Percentiles rank a stretch among this genome's conserved stretches.
These are phyloP conservation scores for Suaeda aralocaspica DNA, from an alignment of 148 eudicot genomes.

Conservation along the genomic window DNA sequence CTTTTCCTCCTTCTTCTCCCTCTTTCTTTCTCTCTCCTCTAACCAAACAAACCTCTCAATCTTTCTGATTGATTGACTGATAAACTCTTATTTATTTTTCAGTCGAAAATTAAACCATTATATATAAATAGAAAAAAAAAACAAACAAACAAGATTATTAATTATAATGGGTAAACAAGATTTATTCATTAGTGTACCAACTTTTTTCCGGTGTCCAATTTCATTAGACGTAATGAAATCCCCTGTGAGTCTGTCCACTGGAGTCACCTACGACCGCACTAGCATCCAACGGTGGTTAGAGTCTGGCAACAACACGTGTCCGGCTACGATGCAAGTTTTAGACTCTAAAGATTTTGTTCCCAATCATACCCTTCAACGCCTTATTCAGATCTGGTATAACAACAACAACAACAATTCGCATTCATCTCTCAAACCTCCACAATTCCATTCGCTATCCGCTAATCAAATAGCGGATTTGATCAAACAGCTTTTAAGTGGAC, in stretches of 20 bases:
- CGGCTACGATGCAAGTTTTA: conserved; percentile 82
- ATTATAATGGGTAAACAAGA: conserved; percentile 41
- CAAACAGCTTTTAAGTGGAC: conserved; percentile 9
- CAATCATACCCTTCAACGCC: conserved; percentile 62
- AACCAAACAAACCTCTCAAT: neutral
- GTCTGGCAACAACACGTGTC: conserved; percentile 71
- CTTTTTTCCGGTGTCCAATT: conserved; percentile 64
- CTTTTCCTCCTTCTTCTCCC: conserved; percentile 13
- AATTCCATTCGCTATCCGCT: conserved; percentile 21
- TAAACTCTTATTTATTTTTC: neutral
- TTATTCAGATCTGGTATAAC: conserved; percentile 68
- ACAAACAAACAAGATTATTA: neutral
- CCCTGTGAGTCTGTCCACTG: conserved; percentile 75
- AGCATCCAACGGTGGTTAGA: conserved; percentile 78
- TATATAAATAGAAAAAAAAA: no score
- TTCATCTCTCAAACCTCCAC: neutral
- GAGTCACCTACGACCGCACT: conserved; percentile 71
- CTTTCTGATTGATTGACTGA: neutral
- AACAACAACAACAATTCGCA: conserved; percentile 4
- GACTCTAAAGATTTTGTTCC: conserved; percentile 47
- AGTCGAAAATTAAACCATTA: no score
- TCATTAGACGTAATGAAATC: conserved; percentile 76
- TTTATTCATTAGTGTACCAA: conserved; percentile 44
- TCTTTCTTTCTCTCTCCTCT: neutral
- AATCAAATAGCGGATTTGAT: conserved; percentile 26